Base-by-base conservation (phyloP, 1,284 basidiomycete genomes). In the Dichomitus squalens region DNA sequence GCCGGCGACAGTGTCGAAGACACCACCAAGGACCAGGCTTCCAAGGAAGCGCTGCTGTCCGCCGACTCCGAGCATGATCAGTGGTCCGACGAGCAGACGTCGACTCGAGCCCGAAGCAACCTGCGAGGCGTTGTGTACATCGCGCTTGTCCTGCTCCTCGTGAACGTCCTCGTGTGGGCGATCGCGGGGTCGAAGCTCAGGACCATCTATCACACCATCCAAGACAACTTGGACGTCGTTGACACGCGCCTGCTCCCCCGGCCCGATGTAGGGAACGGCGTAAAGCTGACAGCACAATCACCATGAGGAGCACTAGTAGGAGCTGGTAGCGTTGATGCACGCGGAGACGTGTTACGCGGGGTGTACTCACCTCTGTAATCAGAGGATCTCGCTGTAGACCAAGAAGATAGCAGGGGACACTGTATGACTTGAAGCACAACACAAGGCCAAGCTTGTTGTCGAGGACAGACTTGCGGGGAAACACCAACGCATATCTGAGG, bases 111-210 rank as follows among this genome's bases (percentile, higher is more conserved):
- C 4, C 16, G 6, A 29, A 29, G 25, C n/a, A 44, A n/a, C 41
- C 23, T 25, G 16, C 5, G 16, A n/a, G 12, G 16, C 21, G 16
- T 38, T 6, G 21, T 49, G 9, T 36, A n/a, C 23, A 21, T 25
- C 14, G 34, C 34, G 7, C 16, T 35, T 23, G 48, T 9, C 14
- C 21, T 49, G 8, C 34, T 49, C 20, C 7, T 49, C 20, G 48
- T 49, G 48, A 49, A 49, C 23, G 34, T 49, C 5, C 48, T 49
- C 34, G 48, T 35, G 2, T 49, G 48, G 48, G 48, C 34, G 20
- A 25, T 49, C 48, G 48, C 48, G 6, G 31, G 20, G 34, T 20
- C 14, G 34, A 35, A 35, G 34, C 16, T 49, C 33, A 25, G n/a
- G 34, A n/a, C 33, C 7, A 49, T 49, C 20, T 49, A 36, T 34